Evolutionary conservation across 73 alveolate species (phyloP).

Genomic region (Stentor roeselii): DNA sequence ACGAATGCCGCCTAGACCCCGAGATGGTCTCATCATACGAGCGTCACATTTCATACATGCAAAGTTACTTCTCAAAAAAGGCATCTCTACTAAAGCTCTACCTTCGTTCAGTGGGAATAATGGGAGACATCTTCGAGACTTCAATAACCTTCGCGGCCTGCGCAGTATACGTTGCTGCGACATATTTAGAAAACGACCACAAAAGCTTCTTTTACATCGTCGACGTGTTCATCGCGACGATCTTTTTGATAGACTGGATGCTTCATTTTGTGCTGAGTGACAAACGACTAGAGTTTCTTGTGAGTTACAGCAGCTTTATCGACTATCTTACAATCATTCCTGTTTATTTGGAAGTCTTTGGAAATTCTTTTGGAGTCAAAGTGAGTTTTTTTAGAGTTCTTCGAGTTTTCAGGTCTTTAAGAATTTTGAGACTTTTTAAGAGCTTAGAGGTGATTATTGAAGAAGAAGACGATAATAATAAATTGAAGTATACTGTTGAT

Average conservation of each 20-base stretch:
- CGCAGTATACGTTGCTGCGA: neutral
- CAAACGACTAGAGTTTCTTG: neutral
- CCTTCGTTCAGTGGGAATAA: neutral
- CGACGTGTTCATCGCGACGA: neutral
- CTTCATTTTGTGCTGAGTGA: neutral
- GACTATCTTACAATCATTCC: conserved; percentile 7
- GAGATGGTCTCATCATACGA: neutral
- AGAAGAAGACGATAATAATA: conserved; percentile 8
- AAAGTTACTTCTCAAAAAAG: neutral
- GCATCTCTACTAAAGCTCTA: neutral
- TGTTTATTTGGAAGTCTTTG: neutral
- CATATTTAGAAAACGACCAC: neutral
- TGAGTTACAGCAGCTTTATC: neutral
- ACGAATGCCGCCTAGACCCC: neutral
- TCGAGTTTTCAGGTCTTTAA: neutral
- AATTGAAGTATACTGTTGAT: neutral
- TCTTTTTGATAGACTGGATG: neutral
- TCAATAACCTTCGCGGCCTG: neutral
- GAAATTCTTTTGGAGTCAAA: conserved; percentile 8
- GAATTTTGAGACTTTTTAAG: conserved; percentile 15
- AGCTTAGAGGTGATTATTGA: neutral
- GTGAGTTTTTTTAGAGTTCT: conserved; percentile 15
- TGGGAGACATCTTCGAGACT: neutral
- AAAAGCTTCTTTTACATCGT: neutral
- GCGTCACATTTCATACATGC: neutral